Conservation (phyloP, 495 filamentous ascomycete genomes). For the Penicillium parvum region DNA sequence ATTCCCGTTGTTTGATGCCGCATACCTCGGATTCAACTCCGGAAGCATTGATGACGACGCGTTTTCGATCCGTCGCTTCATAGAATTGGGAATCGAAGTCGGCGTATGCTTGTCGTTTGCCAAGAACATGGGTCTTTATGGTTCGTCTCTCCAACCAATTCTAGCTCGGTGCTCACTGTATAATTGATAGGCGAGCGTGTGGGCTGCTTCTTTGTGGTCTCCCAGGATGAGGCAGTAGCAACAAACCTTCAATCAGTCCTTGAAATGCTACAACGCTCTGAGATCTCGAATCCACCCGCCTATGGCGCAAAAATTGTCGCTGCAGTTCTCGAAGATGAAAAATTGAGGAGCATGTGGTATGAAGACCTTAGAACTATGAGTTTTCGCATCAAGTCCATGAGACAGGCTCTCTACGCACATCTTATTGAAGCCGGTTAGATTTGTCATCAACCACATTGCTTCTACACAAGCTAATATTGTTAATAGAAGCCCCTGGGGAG, state of each 20-base stretch:
- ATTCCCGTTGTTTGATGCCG: conserved; percentile 43
- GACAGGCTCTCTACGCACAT: conserved; percentile 23
- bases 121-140: conserved; percentile 49
- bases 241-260: conserved; percentile 26
- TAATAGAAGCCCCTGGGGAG: conserved; percentile 24
- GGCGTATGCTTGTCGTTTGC: conserved; percentile 39
- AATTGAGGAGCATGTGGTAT: conserved; percentile 31
- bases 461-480: not conserved
- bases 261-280: conserved; percentile 33
- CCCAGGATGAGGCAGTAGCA: conserved; percentile 12
- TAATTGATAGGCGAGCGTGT: conserved; percentile 29
- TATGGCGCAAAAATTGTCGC: conserved; percentile 39
- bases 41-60: conserved; percentile 40
- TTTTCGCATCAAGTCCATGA: conserved; percentile 32
- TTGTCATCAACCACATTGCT: not conserved
- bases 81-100: conserved; percentile 25
- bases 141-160: no score
- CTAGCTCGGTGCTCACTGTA: no score
- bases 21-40: conserved; percentile 43
- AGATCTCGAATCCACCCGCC: conserved; percentile 38
- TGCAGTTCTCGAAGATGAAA: conserved; percentile 23
- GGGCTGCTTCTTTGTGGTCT: conserved; percentile 19
- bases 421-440: conserved; percentile 18
- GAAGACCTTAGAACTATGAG: conserved; percentile 40
- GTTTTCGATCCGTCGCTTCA: conserved; percentile 38